phyloP scores from a whole-genome alignment of 1,284 basidiomycete genomes.

The Coniophora puteana region DNA sequence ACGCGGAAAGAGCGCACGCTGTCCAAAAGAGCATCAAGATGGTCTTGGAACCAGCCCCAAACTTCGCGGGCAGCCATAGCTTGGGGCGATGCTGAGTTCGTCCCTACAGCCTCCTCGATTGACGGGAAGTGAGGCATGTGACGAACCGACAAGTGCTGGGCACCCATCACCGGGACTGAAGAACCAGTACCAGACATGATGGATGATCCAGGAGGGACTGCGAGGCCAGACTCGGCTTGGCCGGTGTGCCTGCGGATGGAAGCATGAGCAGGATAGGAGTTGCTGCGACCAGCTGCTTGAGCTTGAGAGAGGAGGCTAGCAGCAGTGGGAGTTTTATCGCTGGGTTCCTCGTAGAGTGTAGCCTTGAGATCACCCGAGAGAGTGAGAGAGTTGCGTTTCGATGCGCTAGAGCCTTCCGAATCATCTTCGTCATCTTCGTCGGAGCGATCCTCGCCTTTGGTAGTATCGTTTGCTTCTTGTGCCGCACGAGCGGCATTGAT shows the following conservation, averaged over 20 bases:
- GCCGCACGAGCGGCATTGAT: conserved; percentile 67
- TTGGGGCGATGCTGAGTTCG: conserved; percentile 67
- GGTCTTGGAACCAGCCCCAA: conserved; percentile 85
- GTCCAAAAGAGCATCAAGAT: conserved; percentile 75
- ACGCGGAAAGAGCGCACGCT: conserved; percentile 74
- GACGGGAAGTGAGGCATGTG: conserved; percentile 77
- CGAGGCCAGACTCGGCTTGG: conserved; percentile 47
- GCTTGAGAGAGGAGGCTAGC: conserved; percentile 71
- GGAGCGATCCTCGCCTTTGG: conserved; percentile 61
- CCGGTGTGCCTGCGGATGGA: conserved; percentile 67
- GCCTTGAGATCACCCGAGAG: conserved; percentile 62
- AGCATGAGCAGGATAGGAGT: conserved; percentile 62
- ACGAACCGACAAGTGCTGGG: conserved; percentile 62
- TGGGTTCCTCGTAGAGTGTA: conserved; percentile 52
- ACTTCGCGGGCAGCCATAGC: conserved; percentile 76
- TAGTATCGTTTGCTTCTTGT: conserved; percentile 51
- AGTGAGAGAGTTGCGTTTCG: conserved; percentile 71
- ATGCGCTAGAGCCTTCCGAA: conserved; percentile 64
- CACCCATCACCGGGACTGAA: conserved; percentile 38
- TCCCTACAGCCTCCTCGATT: conserved; percentile 79
- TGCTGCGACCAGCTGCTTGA: conserved; percentile 54
- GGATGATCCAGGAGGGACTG: conserved; percentile 50
- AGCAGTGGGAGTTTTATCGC: conserved; percentile 80
- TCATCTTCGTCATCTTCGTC: conserved; percentile 84
- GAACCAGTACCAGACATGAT: conserved; percentile 42